phyloP scores from a whole-genome alignment of 1,284 basidiomycete genomes.

The Ceratobasidium sp. region DNA sequence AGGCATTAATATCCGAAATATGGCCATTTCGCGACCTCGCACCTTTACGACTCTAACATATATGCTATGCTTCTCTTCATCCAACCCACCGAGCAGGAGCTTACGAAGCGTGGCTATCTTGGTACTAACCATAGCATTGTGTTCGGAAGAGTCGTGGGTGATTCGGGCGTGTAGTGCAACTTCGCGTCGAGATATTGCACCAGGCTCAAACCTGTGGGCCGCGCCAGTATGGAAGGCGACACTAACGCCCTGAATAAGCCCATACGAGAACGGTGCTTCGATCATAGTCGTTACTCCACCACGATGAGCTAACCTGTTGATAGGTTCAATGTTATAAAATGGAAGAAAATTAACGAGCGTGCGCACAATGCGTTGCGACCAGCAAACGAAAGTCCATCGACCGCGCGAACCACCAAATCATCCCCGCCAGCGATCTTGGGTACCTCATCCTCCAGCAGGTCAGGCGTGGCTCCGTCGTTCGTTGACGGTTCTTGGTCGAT shows the following conservation, averaged over 20 bases:
- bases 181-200: constrained; percentile 76
- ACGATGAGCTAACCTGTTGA: constrained; percentile 21
- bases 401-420: constrained; percentile 71
- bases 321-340: neutral
- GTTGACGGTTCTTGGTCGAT: constrained; percentile 49
- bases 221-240: constrained; percentile 75
- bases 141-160: constrained; percentile 58
- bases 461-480: constrained; percentile 22
- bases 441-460: constrained; percentile 51
- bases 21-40: constrained; percentile 47
- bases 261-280: constrained; percentile 68
- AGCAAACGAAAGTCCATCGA: constrained; percentile 79
- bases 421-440: constrained; percentile 57
- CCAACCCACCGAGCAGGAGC: constrained; percentile 63
- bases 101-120: constrained; percentile 69
- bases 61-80: constrained; percentile 59
- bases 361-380: constrained; percentile 78
- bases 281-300: constrained; percentile 55
- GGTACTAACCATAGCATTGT: constrained; percentile 62
- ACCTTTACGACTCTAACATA: constrained; percentile 63
- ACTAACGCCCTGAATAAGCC: constrained; percentile 72
- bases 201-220: constrained; percentile 70
- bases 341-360: neutral
- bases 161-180: constrained; percentile 80
- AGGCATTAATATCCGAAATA: neutral